A percentile compares a stretch with the other conserved stretches of the same genome.
Conservation (phyloP, 768 basidiomycete genomes). For the Agrocybe chaxingu region DNA sequence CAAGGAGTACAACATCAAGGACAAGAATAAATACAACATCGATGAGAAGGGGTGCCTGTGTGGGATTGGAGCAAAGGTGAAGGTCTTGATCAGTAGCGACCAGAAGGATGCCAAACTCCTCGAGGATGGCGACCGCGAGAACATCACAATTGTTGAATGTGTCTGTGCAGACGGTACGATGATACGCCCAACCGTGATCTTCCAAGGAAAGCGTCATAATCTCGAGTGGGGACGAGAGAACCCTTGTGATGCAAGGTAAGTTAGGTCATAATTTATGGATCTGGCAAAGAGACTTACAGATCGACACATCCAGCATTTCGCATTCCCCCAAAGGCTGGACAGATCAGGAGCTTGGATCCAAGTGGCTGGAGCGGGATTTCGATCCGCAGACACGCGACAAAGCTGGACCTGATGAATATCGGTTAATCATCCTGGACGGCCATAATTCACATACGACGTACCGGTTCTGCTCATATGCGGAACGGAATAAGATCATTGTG, state of each 20-base stretch:
- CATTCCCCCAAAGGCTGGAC: constrained; percentile 38
- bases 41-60: too few species aligned
- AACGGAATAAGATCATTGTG: constrained; percentile 19
- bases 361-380: constrained; percentile 32
- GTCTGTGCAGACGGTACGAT: constrained; percentile 36
- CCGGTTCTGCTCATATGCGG: constrained; percentile 23
- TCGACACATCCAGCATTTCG: constrained; percentile 13
- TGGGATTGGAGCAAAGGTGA: too few species aligned
- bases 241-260: constrained; percentile 24
- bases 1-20: too few species aligned
- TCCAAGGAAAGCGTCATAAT: constrained; percentile 23
- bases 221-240: constrained; percentile 20
- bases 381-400: constrained; percentile 17
- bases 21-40: too few species aligned
- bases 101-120: too few species aligned
- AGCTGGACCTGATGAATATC: constrained; percentile 16
- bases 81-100: too few species aligned
- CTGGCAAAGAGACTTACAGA: too few species aligned
- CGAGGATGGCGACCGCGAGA: too few species aligned
- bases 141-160: constrained; percentile 18
- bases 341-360: constrained; percentile 27
- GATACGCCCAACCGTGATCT: constrained; percentile 34
- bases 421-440: constrained; percentile 34
- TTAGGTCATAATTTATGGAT: too few species aligned
- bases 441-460: constrained; percentile 33